Evolutionary conservation across 116 monocot genomes (phyloP), one percentile per base, ranked within the genome.

Genomic region (Iris pallida): DNA sequence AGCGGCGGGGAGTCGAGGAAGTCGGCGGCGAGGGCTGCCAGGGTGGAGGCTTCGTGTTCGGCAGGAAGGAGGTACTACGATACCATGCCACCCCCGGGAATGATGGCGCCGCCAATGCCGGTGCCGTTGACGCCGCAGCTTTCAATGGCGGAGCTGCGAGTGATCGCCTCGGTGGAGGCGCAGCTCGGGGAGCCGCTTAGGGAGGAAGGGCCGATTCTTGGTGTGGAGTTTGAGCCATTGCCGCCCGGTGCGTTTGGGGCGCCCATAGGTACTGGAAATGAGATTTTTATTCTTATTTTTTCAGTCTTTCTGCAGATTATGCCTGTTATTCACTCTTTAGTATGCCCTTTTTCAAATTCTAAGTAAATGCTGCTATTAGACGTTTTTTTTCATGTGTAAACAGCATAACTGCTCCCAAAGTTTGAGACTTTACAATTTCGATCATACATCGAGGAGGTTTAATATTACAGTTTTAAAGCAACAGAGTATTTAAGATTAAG

Each of bases 161-260:
- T 81, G 30, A 71, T 98, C 64, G 75, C 80, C 0, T 85, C 86
- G 49, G 86, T 98, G n/a, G 97, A 98, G 78, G 81, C 79, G 0
- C 90, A 90, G 79, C 75, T 98, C 0, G 97, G 87, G 16, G 87
- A 88, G 72, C 81, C 81, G 7, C 70, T 98, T 41, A 87, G 92
- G 65, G 89, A 92, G 51, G 90, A 98, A 62, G 97, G 97, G 12
- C 97, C 97, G 0, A 78, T 90, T 65, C 97, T 98, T 72, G 97
- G 97, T 0, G 72, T 92, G n/a, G 90, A 85, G 57, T 98, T 98
- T 64, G 97, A 98, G 65, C 97, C 97, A 0, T 71, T 98, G 69
- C 97, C 97, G 43, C 97, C 97, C 13, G 97, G 97, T 53, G 97
- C 97, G 45, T 98, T 98, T 75, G 97, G 97, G 15, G 90, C 87